Conservation (phyloP, 257 asterid species). For the Rehmannia glutinosa region DNA sequence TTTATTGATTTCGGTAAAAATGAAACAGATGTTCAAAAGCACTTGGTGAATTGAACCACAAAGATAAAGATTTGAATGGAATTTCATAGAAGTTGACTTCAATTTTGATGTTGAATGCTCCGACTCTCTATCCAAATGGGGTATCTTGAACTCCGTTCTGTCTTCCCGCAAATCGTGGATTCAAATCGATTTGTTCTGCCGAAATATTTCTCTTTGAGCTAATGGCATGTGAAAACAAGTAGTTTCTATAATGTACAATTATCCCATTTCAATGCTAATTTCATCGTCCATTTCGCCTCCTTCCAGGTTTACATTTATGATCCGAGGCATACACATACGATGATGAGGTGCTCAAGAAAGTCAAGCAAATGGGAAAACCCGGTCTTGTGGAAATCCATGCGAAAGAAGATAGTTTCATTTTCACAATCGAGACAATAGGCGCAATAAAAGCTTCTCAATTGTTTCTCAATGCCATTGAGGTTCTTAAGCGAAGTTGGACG, state of each 20-base stretch:
- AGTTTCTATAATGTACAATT: background rate
- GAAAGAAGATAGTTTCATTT: slow-evolving; percentile 88
- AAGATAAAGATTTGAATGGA: no score
- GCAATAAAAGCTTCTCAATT: slow-evolving; percentile 85
- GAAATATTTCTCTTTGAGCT: background rate
- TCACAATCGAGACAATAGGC: slow-evolving; percentile 91
- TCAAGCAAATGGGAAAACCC: slow-evolving; percentile 72
- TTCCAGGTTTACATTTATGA: slow-evolving; percentile 66
- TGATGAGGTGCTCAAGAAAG: slow-evolving; percentile 91
- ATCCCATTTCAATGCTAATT: background rate
- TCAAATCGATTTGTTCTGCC: background rate
- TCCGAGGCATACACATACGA: slow-evolving; percentile 89
- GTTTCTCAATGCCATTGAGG: slow-evolving; percentile 76
- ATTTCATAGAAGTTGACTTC: no score
- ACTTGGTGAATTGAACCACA: no score
- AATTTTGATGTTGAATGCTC: background rate
- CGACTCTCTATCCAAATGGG: background rate
- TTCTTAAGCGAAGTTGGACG: slow-evolving; percentile 92
- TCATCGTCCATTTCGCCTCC: background rate
- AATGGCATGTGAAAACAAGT: background rate
- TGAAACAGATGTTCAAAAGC: no score
- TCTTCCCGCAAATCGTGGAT: no score
- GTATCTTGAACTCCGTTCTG: no score
- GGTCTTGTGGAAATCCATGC: slow-evolving; percentile 85
- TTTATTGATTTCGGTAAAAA: no score